phyloP scores from a whole-genome alignment of 345 rosid species.

The Populus simonii region DNA sequence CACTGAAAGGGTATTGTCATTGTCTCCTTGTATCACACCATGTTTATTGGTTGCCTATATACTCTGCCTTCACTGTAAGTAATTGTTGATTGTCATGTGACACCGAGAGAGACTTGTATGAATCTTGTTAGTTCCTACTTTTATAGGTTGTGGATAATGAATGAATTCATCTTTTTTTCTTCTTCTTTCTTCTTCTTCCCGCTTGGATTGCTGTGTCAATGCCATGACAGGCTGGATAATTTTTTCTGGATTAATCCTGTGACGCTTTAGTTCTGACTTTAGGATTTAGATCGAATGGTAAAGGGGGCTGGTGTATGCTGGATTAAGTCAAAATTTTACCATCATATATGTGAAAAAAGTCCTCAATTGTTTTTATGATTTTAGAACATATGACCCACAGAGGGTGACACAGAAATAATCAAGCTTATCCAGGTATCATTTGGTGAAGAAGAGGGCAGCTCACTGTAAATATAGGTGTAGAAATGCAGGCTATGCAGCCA shows the following conservation, averaged over 20 bases:
- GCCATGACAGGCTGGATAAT: not conserved
- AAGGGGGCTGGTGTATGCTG: not conserved
- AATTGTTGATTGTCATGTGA: not conserved
- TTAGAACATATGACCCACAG: not conserved
- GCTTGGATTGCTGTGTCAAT: not conserved
- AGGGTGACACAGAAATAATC: not conserved
- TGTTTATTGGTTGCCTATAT: not conserved
- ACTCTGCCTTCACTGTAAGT: not conserved
- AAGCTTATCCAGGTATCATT: not conserved
- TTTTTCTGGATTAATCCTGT: not conserved
- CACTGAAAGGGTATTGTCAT: slow-evolving; percentile 62
- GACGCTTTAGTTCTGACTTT: not conserved
- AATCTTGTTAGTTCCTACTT: not conserved
- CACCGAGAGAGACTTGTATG: no score
- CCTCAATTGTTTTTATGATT: not conserved
- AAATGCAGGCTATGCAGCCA: not conserved
- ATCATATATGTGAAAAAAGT: not conserved
- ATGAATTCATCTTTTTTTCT: not conserved
- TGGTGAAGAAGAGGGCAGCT: not conserved
- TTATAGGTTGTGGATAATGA: not conserved
- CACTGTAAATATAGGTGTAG: not conserved
- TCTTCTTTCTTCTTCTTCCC: no score
- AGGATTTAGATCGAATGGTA: not conserved
- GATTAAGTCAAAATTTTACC: not conserved
- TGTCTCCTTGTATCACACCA: not conserved